These are phyloP conservation scores for Kodamaea leandrae DNA, from an alignment of 805 yeast species.

Conservation along the genomic window DNA sequence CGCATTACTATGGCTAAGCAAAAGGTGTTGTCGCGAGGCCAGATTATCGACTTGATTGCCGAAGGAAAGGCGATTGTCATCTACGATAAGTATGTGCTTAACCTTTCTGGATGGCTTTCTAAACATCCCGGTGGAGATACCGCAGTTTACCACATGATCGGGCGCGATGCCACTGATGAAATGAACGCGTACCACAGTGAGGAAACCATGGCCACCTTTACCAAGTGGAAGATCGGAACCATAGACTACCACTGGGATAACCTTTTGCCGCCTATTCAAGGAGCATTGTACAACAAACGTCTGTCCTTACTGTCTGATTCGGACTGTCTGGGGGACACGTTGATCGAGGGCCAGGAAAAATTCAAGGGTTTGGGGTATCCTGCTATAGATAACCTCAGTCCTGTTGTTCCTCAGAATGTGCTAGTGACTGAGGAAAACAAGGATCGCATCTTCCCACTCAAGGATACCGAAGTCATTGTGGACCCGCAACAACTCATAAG, in stretches of 20 bases:
- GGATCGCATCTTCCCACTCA: conserved; percentile 32
- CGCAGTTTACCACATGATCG: conserved; percentile 80
- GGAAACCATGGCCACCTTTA: conserved; percentile 51
- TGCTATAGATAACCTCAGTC: conserved; percentile 37
- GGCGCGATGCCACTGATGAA: conserved; percentile 88
- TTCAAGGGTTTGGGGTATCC: conserved; percentile 36
- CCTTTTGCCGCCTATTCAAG: conserved; percentile 85
- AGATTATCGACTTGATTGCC: conserved; percentile 59
- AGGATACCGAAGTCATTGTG: conserved; percentile 29
- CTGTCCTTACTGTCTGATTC: not conserved
- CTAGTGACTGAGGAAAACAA: conserved; percentile 39
- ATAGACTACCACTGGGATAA: conserved; percentile 69
- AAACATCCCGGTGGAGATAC: conserved; percentile 88
- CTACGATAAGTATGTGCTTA: conserved; percentile 56
- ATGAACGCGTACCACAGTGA: conserved; percentile 78
- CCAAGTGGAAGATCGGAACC: conserved; percentile 61
- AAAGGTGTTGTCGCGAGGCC: conserved; percentile 19
- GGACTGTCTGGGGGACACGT: conserved; percentile 1
- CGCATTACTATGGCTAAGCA: conserved; percentile 3
- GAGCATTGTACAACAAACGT: conserved; percentile 45
- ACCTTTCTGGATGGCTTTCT: conserved; percentile 67
- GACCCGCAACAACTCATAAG: conserved; percentile 55
- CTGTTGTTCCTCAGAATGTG: conserved; percentile 51
- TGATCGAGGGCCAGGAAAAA: conserved; percentile 16
- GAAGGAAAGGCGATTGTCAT: conserved; percentile 71